Base-by-base conservation (phyloP, 2,329 filamentous ascomycete species). In the Fusarium sp. region DNA sequence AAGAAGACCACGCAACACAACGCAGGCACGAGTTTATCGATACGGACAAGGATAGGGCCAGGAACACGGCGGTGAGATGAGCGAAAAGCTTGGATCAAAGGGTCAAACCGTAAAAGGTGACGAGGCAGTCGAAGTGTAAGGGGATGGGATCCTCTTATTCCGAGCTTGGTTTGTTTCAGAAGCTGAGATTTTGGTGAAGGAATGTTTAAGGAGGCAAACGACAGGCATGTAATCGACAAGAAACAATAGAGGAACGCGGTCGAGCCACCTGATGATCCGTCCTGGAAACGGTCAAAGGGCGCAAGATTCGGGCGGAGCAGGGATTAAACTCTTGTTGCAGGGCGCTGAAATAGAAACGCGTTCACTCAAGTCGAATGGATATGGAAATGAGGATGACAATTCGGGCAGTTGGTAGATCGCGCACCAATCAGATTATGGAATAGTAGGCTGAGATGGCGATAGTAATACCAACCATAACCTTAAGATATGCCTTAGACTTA, bases 261-360 rank as follows among this genome's bases (percentile, higher is more conserved):
- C 71, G 67, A 67, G 70, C 73, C 73, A 73, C 67, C 17, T 60
- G 46, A 50, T 61, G 71, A 76, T 60, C 71, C 69, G 71, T 67
- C 49, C 63, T 63, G 52, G 27, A 61, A 63, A 64, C 54, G 69
- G 65, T 38, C 55, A 33, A 30, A 71, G 73, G 73, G 74, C 74
- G 74, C 74, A 76, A 73, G 61, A 73, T 53, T 74, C 69, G 73
- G 74, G 64, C 69, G 65, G 65, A 63, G 67, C 67, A 76, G 46
- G 74, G 69, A 66, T 67, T 35, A 63, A 62, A 66, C 61, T 69
- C 62, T 61, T 64, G 71, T 63, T 71, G 50, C 64, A 75, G 67
- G 64, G 69, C 65, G 74, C 59, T 40, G 49, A 57, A 53, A 57
- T 32, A 60, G 54, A 62, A 48, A 60, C 32, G 26, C 27, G 27